phyloP scores from a whole-genome alignment of 2,329 filamentous ascomycete genomes.

The Xylaria multiplex region DNA sequence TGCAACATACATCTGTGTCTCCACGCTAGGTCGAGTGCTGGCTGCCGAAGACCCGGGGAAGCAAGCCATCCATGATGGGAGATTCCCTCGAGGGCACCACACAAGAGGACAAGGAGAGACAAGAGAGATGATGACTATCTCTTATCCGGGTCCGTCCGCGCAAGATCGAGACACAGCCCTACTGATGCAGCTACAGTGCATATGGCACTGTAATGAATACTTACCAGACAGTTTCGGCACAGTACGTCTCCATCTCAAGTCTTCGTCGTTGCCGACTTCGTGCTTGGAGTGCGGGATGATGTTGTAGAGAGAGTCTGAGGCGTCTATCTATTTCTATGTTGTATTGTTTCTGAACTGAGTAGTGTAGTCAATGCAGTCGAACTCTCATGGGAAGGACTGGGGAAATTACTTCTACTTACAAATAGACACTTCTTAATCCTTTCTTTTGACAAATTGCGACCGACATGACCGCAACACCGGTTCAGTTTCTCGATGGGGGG shows the following conservation, averaged over 20 bases:
- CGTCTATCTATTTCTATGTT: no score
- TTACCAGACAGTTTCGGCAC: background rate
- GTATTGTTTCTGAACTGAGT: background rate
- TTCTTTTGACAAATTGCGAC: background rate
- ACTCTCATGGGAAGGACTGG: background rate
- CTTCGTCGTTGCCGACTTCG: no score
- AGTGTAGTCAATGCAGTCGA: background rate
- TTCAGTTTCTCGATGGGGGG: constrained; percentile 71
- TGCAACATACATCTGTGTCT: background rate
- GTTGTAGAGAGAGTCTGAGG: no score
- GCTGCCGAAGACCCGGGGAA: background rate
- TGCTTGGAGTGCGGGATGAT: no score
- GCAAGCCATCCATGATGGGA: no score
- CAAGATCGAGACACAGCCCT: no score
- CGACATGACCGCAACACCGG: constrained; percentile 34
- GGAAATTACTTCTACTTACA: background rate
- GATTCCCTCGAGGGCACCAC: no score
- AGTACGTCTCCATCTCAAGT: background rate
- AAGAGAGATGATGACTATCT: no score
- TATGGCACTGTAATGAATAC: background rate
- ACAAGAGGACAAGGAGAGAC: no score
- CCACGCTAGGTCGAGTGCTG: no score
- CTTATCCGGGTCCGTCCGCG: no score
- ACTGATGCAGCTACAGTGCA: no score
- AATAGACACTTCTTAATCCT: background rate